Conservation (phyloP, 495 filamentous ascomycete genomes). For the Chlorociboria aeruginascens region DNA sequence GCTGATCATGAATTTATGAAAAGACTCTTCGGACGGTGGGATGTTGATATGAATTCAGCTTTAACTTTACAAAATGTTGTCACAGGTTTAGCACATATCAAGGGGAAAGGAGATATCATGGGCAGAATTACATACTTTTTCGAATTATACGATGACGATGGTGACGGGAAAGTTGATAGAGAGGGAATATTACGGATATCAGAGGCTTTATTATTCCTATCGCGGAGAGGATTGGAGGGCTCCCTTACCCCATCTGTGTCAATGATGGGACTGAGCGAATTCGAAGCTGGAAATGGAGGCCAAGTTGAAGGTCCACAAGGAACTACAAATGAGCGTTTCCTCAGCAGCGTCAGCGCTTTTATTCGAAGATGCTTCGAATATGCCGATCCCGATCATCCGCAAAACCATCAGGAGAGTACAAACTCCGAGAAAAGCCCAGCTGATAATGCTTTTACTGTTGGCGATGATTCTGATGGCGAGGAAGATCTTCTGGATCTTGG, state of each 20-base stretch:
- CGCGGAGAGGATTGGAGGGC: constrained; percentile 71
- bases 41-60: constrained; percentile 58
- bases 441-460: constrained; percentile 58
- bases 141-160: constrained; percentile 87
- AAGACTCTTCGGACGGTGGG: constrained; percentile 81
- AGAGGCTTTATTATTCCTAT: constrained; percentile 87
- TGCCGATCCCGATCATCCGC: constrained; percentile 79
- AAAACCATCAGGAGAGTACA: constrained; percentile 17
- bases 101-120: constrained; percentile 92
- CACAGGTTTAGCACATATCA: constrained; percentile 76
- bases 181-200: constrained; percentile 94
- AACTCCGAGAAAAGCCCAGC: constrained; percentile 23
- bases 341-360: constrained; percentile 87
- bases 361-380: constrained; percentile 97
- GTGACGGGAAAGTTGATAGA: constrained; percentile 86
- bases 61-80: constrained; percentile 85
- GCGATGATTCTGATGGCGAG: constrained; percentile 59
- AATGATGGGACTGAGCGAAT: constrained; percentile 24
- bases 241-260: constrained; percentile 41
- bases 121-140: constrained; percentile 95
- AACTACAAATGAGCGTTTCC: constrained; percentile 56
- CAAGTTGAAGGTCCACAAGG: constrained; percentile 11
- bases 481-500: constrained; percentile 55
- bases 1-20: constrained; percentile 94
- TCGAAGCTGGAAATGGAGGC: constrained; percentile 18